These are phyloP conservation scores for Dendrostoma leiphaemia DNA, from an alignment of 2,329 filamentous ascomycete species.

Conservation along the genomic window DNA sequence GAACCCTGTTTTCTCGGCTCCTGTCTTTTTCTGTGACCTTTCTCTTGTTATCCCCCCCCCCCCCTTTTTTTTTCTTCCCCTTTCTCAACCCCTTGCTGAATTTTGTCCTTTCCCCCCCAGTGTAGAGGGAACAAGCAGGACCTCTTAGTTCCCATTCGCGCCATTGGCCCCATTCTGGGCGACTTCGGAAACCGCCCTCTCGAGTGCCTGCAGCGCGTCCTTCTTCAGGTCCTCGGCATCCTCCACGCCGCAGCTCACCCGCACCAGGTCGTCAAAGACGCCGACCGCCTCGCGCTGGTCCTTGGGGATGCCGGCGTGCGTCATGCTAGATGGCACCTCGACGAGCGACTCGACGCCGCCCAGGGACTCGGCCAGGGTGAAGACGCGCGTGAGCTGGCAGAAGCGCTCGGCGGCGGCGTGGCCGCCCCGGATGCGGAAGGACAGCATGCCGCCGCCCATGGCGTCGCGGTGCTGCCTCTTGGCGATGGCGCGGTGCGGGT, in stretches of 20 bases:
- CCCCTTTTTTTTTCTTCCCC: background rate
- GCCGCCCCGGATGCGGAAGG: conserved; percentile 89
- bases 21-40: background rate
- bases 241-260: conserved; percentile 92
- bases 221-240: conserved; percentile 79
- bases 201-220: conserved; percentile 78
- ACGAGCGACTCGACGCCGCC: conserved; percentile 87
- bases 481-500: conserved; percentile 82
- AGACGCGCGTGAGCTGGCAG: conserved; percentile 85
- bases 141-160: background rate
- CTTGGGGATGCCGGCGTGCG: conserved; percentile 89
- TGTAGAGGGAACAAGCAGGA: no score
- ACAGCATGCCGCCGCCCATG: conserved; percentile 96
- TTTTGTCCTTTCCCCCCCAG: background rate
- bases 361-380: conserved; percentile 88
- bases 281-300: conserved; percentile 89
- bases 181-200: conserved; percentile 59
- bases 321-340: conserved; percentile 95
- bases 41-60: background rate
- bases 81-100: no score
- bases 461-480: conserved; percentile 89
- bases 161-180: conserved; percentile 8
- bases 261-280: conserved; percentile 90
- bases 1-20: no score
- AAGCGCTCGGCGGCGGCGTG: conserved; percentile 84